Evolutionary conservation across 495 filamentous ascomycete species (phyloP).

Genomic region (Staphylotrichum longicolle): DNA sequence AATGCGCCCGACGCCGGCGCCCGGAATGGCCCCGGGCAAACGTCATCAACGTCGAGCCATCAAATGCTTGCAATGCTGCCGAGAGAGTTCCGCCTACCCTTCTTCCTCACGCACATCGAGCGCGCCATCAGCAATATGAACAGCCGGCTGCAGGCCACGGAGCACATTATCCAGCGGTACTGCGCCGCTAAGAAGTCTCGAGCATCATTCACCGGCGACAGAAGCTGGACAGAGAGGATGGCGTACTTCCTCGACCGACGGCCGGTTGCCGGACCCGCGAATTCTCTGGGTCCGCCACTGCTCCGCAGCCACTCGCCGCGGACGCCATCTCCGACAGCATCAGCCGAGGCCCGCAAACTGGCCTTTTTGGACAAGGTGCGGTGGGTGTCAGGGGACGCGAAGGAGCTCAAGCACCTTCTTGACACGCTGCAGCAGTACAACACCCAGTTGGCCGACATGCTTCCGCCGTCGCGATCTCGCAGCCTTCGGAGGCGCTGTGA

Average conservation of each 20-base stretch:
- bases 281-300: not conserved
- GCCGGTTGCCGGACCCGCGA: not conserved
- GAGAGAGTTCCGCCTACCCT: not conserved
- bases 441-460: slow-evolving; percentile 1
- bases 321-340: not conserved
- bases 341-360: not conserved
- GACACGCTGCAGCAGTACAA: slow-evolving; percentile 3
- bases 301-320: not conserved
- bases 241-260: not conserved
- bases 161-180: not conserved
- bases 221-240: slow-evolving; percentile 1
- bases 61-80: too few relatives aligned
- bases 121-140: not conserved
- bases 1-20: not conserved
- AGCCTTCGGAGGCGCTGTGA: not conserved
- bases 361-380: not conserved
- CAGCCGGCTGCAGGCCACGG: not conserved
- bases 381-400: not conserved
- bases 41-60: too few relatives aligned
- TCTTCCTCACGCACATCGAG: slow-evolving; percentile 1
- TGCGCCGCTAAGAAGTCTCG: not conserved
- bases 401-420: slow-evolving; percentile 4
- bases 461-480: not conserved
- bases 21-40: too few relatives aligned
- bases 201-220: not conserved